A percentile compares a stretch with the other conserved stretches of the same genome.
Evolutionary conservation across 1,139 yeast genomes (phyloP).

Genomic region (Pneumocystis canis): DNA sequence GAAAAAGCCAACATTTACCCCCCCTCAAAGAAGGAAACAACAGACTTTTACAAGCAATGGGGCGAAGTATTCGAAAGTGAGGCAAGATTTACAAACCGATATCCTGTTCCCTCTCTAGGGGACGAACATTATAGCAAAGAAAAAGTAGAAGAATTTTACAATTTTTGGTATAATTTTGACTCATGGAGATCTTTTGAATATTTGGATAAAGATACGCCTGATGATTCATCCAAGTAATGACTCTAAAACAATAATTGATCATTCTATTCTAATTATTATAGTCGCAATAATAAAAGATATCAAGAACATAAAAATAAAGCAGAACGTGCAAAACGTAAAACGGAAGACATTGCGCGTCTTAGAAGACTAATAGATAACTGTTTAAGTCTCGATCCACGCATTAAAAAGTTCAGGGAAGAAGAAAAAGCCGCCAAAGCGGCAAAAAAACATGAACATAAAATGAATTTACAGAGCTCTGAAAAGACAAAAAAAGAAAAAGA

Average conservation of each 20-base stretch:
- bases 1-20: constrained; percentile 70
- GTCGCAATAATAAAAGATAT: constrained; percentile 95
- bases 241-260: background rate
- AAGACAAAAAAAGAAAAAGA: constrained; percentile 67
- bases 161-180: constrained; percentile 88
- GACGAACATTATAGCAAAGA: constrained; percentile 49
- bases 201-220: constrained; percentile 98
- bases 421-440: constrained; percentile 92
- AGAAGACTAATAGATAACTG: constrained; percentile 82
- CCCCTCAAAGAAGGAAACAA: constrained; percentile 36
- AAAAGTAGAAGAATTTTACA: constrained; percentile 80
- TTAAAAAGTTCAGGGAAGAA: constrained; percentile 78
- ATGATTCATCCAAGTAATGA: constrained; percentile 74
- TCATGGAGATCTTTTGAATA: constrained; percentile 98
- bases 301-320: constrained; percentile 94
- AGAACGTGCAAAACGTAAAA: constrained; percentile 93
- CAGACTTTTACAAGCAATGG: constrained; percentile 82
- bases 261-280: background rate
- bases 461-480: constrained; percentile 89
- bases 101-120: constrained; percentile 80
- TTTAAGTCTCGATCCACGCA: constrained; percentile 82
- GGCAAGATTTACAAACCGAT: constrained; percentile 73
- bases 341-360: constrained; percentile 87
- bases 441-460: constrained; percentile 95
- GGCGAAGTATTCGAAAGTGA: constrained; percentile 83